Evolutionary conservation across 208 protist species (phyloP).

Genomic region (Acanthamoeba rhysodes): DNA sequence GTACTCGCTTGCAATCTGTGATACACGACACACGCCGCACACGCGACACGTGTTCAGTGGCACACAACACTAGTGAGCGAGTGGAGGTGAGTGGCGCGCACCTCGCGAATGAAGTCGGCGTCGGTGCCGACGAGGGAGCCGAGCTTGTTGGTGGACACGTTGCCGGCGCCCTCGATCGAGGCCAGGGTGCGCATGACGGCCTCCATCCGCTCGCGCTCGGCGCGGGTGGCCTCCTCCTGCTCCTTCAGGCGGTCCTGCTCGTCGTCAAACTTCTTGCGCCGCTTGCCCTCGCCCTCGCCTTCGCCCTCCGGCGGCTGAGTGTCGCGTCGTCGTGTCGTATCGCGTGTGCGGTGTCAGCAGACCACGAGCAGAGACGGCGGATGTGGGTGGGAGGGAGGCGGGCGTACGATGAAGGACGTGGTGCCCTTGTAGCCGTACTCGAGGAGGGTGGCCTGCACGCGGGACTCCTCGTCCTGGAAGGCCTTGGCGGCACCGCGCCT

Average conservation of each 20-base stretch:
- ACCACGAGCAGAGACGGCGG: not conserved
- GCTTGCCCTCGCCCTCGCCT: constrained; percentile 1
- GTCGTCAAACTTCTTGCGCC: constrained; percentile 68
- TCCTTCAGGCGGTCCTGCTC: constrained; percentile 41
- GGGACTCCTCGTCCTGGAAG: constrained; percentile 66
- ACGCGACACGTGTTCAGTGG: not conserved
- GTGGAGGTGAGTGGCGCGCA: not conserved
- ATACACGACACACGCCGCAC: not conserved
- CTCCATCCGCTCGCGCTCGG: constrained; percentile 55
- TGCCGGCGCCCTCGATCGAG: constrained; percentile 58
- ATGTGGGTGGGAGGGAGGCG: not conserved
- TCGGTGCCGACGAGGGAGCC: constrained; percentile 73
- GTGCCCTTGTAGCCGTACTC: constrained; percentile 84
- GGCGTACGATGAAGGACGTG: constrained; percentile 59
- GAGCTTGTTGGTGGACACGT: constrained; percentile 70
- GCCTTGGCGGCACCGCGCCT: not conserved
- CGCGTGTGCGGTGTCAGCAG: not conserved
- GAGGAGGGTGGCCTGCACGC: constrained; percentile 84
- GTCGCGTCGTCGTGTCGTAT: not conserved
- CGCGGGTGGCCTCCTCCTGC: constrained; percentile 59
- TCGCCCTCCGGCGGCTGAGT: not conserved
- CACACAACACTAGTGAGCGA: not conserved
- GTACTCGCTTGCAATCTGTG: constrained; percentile 59
- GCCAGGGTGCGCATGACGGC: constrained; percentile 72
- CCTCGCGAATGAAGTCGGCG: constrained; percentile 70